Base-by-base conservation (phyloP, 140 eudicot genomes). In the Artemisia princeps region DNA sequence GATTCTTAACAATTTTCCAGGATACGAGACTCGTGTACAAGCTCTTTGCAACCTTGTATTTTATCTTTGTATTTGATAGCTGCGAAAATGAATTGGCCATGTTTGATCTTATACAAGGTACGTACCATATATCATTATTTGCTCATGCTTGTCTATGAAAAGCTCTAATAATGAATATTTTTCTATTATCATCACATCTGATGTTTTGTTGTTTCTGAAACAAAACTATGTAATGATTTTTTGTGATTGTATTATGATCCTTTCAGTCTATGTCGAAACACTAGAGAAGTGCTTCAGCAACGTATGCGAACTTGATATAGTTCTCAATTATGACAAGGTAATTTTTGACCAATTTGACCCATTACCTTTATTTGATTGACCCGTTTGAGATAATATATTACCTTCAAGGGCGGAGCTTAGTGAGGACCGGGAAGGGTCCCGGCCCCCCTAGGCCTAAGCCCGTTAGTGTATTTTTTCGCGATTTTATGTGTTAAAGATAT, bases 71-170 rank as follows among this genome's bases (percentile, higher is more conserved):
- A 63, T 87, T 81, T 69, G 95, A 87, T 72, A 79, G 70, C 60
- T 80, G 88, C 24, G 95, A 87, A 62, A 87, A 87, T 65, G 95
- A 87, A 74, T 77, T 84, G 55, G 95, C 95, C n/a, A 87, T 87
- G 95, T 86, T 87, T 60, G 95, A 87, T 65, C 81, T 87, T 28
- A 87, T 87, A 74, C 95, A 87, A 84, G 95, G 95, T 87, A 77
- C 69, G 2, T 40, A 63, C 67, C 19, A n/a, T 49, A 56, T 48
- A 40, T 5, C 9, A 11, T 76, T 63, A 33, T 42, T 13, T 19
- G 4, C 3, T 28, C 24, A 5, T 52, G 1, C 22, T 10, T 46
- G 44, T 24, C 55, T 42, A 6, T 64, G 40, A 4, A 45, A 20
- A 12, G 14, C 30, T 33, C 42, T 33, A 6, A 4, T 6, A 30